Base-by-base conservation (phyloP, 495 filamentous ascomycete species). In the Daldinia childiae region DNA sequence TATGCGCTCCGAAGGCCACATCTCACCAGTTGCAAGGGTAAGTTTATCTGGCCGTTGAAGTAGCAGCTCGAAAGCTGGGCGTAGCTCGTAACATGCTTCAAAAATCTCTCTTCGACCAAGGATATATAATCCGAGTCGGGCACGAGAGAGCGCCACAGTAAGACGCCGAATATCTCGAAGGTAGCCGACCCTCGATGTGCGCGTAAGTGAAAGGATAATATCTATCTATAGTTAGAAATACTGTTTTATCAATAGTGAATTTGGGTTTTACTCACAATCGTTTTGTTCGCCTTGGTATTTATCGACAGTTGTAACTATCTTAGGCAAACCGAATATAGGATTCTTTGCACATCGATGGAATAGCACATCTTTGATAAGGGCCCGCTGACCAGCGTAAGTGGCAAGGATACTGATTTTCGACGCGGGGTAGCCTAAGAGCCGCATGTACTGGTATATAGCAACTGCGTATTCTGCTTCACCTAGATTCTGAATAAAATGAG, bases 221-320 rank as follows among this genome's bases (percentile, higher is more conserved):
- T 97, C 93, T 97, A 73, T 11, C 29, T 38, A 24, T 3, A 54
- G 32, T 74, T 55, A 78, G 72, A 80, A 67, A 77, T 72, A 63
- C 71, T 39, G 24, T 30, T 57, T 55, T 51, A 17, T 27, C 41
- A 57, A 21, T 54, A 21, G 61, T 54, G 29, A 24, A 19, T 19
- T 30, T 6, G 7, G 36, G 6, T 17, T 34, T 26, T 62, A 87
- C 92, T 87, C 82, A 96, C 93, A 98, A 75, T 98, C 95, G 80
- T 98, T 99, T 82, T 99, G 95, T 84, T 98, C 96, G 71, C 95
- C 95, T 83, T 99, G 95, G 73, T 98, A 99, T 79, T 96, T 97
- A 80, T 99, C 95, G 61, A 99, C 96, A 17, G 96, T 98, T 1
- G 91, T 92, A 27, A 99, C 93, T 52, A 92, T 90, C 78, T 90